These are phyloP conservation scores for Acanthamoeba healyi DNA, from an alignment of 208 protist genomes.

Conservation along the genomic window DNA sequence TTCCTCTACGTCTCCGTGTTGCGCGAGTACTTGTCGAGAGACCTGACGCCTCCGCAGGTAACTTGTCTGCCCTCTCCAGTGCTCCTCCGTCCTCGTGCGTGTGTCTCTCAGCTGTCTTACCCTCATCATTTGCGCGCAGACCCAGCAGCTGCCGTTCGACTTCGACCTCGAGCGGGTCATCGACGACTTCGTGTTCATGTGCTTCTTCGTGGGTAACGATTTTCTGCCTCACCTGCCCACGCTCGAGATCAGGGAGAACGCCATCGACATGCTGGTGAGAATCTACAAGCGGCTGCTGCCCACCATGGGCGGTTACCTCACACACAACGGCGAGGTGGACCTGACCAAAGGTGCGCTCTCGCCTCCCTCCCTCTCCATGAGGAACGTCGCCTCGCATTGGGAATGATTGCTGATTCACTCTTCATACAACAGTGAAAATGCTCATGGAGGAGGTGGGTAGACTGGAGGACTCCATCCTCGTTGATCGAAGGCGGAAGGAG, in stretches of 20 bases:
- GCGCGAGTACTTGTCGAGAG: conserved; percentile 96
- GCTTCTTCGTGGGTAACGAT: conserved; percentile 98
- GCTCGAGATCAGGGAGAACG: conserved; percentile 96
- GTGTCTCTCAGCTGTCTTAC: too few relatives aligned
- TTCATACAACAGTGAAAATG: neutral
- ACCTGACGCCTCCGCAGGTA: conserved; percentile 86
- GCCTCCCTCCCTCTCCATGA: neutral
- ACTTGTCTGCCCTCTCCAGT: too few relatives aligned
- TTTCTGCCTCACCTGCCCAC: conserved; percentile 97
- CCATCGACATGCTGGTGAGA: conserved; percentile 92
- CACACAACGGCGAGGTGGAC: conserved; percentile 86
- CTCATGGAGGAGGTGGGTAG: conserved; percentile 75
- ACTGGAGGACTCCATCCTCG: conserved; percentile 88
- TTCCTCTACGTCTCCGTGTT: conserved; percentile 93
- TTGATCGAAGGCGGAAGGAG: neutral
- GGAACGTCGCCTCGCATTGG: too few relatives aligned
- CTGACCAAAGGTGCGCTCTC: conserved; percentile 32
- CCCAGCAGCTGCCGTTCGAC: conserved; percentile 60
- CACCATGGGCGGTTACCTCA: conserved; percentile 90
- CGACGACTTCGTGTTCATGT: conserved; percentile 98
- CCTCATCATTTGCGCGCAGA: too few relatives aligned
- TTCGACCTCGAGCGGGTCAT: conserved; percentile 95
- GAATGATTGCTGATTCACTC: neutral
- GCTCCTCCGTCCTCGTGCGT: too few relatives aligned
- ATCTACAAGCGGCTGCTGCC: conserved; percentile 92